A percentile compares a stretch with the other conserved stretches of the same genome.
Evolutionary conservation across 2,329 filamentous ascomycete genomes (phyloP).

Genomic region (Diplocarpon mali): DNA sequence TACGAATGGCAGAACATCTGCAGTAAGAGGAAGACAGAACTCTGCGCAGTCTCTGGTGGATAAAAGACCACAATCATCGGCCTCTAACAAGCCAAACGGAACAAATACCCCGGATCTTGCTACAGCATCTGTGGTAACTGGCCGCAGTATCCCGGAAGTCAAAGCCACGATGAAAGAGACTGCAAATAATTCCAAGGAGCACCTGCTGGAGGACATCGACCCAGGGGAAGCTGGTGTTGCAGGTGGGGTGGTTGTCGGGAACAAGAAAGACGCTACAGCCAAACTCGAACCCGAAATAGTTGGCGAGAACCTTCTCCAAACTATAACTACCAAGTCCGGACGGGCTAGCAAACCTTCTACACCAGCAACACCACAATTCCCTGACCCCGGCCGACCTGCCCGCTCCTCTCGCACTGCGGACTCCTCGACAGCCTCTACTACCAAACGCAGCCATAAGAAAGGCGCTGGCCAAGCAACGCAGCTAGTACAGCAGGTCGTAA

Average conservation of each 20-base stretch:
- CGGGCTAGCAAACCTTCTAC: constrained; percentile 57
- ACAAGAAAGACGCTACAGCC: constrained; percentile 35
- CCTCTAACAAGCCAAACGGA: constrained; percentile 51
- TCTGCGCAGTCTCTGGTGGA: constrained; percentile 53
- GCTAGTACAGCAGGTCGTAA: constrained; percentile 27
- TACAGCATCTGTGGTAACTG: constrained; percentile 23
- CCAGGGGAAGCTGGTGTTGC: constrained; percentile 26
- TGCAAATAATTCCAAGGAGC: constrained; percentile 27
- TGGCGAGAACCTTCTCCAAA: constrained; percentile 30
- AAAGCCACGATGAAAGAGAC: constrained; percentile 43
- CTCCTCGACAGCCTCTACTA: constrained; percentile 15
- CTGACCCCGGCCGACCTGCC: constrained; percentile 40
- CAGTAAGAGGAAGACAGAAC: constrained; percentile 65
- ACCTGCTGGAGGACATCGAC: constrained; percentile 25
- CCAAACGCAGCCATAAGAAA: constrained; percentile 52
- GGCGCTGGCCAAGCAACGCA: constrained; percentile 31
- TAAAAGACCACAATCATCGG: constrained; percentile 46
- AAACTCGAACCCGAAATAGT: constrained; percentile 37
- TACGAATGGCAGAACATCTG: constrained; percentile 47
- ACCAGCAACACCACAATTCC: constrained; percentile 47
- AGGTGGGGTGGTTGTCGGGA: constrained; percentile 24
- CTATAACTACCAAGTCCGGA: constrained; percentile 47
- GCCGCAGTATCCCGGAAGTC: constrained; percentile 33
- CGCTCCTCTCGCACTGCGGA: constrained; percentile 37
- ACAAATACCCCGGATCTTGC: constrained; percentile 28